phyloP scores from a whole-genome alignment of 768 basidiomycete species.

The Sutorius australiensis region DNA sequence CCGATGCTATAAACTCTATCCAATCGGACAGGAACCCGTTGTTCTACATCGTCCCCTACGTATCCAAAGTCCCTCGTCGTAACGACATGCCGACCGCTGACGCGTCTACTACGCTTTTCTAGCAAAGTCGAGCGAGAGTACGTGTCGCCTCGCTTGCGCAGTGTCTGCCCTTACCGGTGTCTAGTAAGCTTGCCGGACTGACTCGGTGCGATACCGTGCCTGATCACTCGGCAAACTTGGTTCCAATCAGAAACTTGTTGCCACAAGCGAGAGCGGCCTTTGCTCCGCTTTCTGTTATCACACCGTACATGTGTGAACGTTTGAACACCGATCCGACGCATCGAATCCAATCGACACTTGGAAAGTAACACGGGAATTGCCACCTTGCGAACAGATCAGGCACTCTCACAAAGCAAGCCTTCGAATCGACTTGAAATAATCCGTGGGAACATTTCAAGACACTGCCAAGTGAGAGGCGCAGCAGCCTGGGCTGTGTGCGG shows the following conservation, averaged over 20 bases:
- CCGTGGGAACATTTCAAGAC: conserved; percentile 1
- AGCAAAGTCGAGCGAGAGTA: no score
- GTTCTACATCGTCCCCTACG: not conserved
- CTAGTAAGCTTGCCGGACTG: conserved; percentile 14
- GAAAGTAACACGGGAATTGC: not conserved
- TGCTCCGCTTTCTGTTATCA: not conserved
- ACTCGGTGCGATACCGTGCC: conserved; percentile 9
- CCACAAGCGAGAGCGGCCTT: not conserved
- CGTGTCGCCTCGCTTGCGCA: not conserved
- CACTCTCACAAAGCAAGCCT: not conserved
- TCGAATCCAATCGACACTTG: not conserved
- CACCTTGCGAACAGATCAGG: no score
- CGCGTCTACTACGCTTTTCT: not conserved
- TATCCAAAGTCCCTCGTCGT: not conserved
- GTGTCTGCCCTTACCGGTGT: conserved; percentile 7
- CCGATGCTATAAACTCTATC: conserved; percentile 1
- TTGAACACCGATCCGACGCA: no score
- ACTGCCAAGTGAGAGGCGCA: not conserved
- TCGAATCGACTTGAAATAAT: not conserved
- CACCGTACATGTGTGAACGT: not conserved
- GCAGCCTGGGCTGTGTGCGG: conserved; percentile 14
- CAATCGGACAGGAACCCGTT: conserved; percentile 7
- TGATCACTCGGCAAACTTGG: not conserved
- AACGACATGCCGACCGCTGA: not conserved
- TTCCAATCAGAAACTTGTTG: conserved; percentile 6